Percentiles rank a stretch among this genome's conserved stretches.
Evolutionary conservation across 2,329 filamentous ascomycete species (phyloP).

Genomic region (Incumbomyces delicatus): DNA sequence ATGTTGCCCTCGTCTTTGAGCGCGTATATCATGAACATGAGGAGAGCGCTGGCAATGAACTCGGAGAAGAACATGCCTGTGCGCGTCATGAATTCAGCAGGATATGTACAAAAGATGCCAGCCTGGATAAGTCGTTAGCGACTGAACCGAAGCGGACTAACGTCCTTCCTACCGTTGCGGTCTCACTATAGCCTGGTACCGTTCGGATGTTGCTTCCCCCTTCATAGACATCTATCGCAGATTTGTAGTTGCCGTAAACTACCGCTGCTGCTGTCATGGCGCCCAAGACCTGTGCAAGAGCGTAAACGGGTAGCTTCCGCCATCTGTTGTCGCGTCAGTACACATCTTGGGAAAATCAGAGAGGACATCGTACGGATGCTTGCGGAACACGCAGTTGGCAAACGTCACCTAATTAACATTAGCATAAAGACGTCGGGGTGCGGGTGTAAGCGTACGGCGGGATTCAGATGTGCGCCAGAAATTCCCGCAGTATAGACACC

Average conservation of each 20-base stretch:
- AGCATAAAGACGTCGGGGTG: too few relatives aligned
- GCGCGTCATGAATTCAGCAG: constrained; percentile 50
- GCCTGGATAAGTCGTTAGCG: too few relatives aligned
- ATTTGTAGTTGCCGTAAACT: constrained; percentile 56
- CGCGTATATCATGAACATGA: constrained; percentile 65
- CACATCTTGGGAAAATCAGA: too few relatives aligned
- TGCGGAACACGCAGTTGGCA: constrained; percentile 36
- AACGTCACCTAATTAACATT: constrained; percentile 49
- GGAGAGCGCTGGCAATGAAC: constrained; percentile 55
- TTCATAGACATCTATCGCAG: constrained; percentile 46
- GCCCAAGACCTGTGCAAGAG: constrained; percentile 55
- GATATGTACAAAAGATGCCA: constrained; percentile 66
- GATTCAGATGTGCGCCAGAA: constrained; percentile 47
- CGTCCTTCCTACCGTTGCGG: constrained; percentile 43
- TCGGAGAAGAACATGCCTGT: constrained; percentile 63
- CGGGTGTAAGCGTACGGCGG: background rate
- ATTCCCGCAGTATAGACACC: constrained; percentile 48
- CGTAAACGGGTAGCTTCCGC: constrained; percentile 59
- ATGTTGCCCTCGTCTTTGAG: constrained; percentile 42
- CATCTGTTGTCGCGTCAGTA: constrained; percentile 28
- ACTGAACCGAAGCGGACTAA: too few relatives aligned
- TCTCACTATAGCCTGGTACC: constrained; percentile 44
- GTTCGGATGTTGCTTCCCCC: constrained; percentile 37
- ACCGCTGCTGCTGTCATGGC: constrained; percentile 54
- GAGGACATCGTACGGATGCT: background rate